Conservation (phyloP, 2,329 filamentous ascomycete genomes). For the Claviceps sp. region DNA sequence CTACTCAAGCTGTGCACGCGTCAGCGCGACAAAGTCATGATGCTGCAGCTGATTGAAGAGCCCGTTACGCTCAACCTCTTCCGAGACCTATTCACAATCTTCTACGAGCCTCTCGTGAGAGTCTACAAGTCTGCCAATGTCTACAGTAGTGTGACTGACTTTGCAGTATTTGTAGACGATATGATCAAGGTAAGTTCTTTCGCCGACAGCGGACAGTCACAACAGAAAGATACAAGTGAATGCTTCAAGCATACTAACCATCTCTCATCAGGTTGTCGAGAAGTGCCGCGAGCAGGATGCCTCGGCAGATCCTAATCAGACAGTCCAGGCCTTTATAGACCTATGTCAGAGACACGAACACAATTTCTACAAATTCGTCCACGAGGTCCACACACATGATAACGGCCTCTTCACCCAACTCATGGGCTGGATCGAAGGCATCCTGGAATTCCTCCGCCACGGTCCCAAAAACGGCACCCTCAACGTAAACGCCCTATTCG, state of each 20-base stretch:
- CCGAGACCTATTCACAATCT: slow-evolving; percentile 93
- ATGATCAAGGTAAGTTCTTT: slow-evolving; percentile 54
- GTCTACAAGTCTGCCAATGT: slow-evolving; percentile 99
- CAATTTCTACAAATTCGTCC: slow-evolving; percentile 97
- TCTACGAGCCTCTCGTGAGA: slow-evolving; percentile 91
- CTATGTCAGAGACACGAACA: slow-evolving; percentile 88
- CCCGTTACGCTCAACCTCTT: slow-evolving; percentile 94
- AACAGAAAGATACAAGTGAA: no score
- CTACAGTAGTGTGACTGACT: slow-evolving; percentile 94
- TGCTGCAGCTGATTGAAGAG: slow-evolving; percentile 90
- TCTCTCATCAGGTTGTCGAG: slow-evolving; percentile 41
- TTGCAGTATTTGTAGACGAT: slow-evolving; percentile 84
- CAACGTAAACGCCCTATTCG: slow-evolving; percentile 88
- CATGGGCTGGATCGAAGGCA: slow-evolving; percentile 95
- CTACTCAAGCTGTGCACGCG: slow-evolving; percentile 82
- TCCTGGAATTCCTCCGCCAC: slow-evolving; percentile 80
- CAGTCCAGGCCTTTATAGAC: slow-evolving; percentile 95
- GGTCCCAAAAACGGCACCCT: slow-evolving; percentile 76
- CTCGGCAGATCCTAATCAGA: slow-evolving; percentile 92
- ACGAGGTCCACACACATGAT: slow-evolving; percentile 93
- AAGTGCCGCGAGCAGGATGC: slow-evolving; percentile 62
- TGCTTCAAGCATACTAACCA: not conserved
- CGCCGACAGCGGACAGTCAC: no score
- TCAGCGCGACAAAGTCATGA: slow-evolving; percentile 92
- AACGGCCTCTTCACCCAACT: slow-evolving; percentile 92